Evolutionary conservation across 768 basidiomycete genomes (phyloP).

Genomic region (Saitozyma podzolica): DNA sequence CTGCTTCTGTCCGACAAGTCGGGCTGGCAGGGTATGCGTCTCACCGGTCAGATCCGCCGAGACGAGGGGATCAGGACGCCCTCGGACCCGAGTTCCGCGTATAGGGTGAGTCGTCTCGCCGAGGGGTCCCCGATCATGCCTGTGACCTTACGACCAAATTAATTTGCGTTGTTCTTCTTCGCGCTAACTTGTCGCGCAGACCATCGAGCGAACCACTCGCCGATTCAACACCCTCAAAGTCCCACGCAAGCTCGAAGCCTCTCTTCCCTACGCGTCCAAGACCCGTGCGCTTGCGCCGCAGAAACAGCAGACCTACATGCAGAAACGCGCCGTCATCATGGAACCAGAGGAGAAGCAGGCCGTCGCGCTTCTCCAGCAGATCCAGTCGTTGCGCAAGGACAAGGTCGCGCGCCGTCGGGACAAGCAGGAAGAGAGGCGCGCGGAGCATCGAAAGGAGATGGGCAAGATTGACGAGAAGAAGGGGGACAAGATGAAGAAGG

Average conservation of each 20-base stretch:
- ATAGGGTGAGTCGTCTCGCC: slow-evolving; percentile 60
- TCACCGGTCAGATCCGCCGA: slow-evolving; percentile 88
- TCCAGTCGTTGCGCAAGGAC: slow-evolving; percentile 85
- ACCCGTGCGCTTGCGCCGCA: slow-evolving; percentile 79
- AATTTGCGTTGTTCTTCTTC: too few relatives aligned
- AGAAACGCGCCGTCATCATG: slow-evolving; percentile 91
- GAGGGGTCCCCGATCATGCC: background rate
- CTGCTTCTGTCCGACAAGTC: slow-evolving; percentile 77
- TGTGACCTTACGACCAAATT: background rate
- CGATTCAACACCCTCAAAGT: slow-evolving; percentile 89
- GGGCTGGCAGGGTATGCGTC: slow-evolving; percentile 90
- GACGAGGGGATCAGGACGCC: slow-evolving; percentile 83
- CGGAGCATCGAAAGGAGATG: slow-evolving; percentile 67
- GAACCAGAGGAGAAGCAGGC: slow-evolving; percentile 95
- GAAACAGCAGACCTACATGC: slow-evolving; percentile 75
- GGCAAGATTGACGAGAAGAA: slow-evolving; percentile 59
- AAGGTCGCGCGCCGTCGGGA: slow-evolving; percentile 74
- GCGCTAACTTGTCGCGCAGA: slow-evolving; percentile 38
- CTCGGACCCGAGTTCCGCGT: slow-evolving; percentile 75
- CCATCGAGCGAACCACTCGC: slow-evolving; percentile 72
- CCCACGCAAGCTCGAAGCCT: slow-evolving; percentile 83
- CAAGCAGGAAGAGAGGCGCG: slow-evolving; percentile 80
- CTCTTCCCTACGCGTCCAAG: slow-evolving; percentile 89
- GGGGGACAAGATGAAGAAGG: slow-evolving; percentile 48
- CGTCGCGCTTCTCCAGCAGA: slow-evolving; percentile 86